phyloP scores from a whole-genome alignment of 441 rosid genomes.

The Erysimum pusillum region DNA sequence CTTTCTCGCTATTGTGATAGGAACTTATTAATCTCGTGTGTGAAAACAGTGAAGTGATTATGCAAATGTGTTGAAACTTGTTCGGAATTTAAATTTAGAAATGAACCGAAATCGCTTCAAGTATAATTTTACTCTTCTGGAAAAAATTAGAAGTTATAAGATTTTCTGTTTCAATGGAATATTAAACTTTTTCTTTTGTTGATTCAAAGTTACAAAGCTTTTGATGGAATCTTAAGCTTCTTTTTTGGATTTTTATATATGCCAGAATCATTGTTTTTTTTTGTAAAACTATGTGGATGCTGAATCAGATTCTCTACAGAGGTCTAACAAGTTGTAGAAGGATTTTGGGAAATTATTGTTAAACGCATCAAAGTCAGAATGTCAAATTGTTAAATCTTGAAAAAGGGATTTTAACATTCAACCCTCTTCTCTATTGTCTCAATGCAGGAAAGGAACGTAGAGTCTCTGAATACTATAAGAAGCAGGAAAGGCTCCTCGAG shows the following conservation, averaged over 20 bases:
- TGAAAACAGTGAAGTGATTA: background rate
- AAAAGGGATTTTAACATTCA: conserved; percentile 13
- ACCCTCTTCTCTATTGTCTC: background rate
- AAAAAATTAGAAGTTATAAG: background rate
- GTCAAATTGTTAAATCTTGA: background rate
- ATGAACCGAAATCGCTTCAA: background rate
- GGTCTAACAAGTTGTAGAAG: conserved; percentile 7
- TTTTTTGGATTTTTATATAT: conserved; percentile 13
- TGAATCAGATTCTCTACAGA: conserved; percentile 23
- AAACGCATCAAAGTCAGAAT: background rate
- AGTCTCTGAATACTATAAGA: conserved; percentile 69
- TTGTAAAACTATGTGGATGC: background rate
- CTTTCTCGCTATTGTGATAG: too few species aligned
- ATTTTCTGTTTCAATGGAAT: background rate
- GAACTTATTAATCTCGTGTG: too few species aligned
- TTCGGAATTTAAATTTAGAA: background rate
- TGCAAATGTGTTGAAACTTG: background rate
- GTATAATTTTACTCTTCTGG: conserved; percentile 11
- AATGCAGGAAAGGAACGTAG: conserved; percentile 53
- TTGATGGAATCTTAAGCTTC: conserved; percentile 31
- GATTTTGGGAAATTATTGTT: conserved; percentile 3
- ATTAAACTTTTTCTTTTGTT: conserved; percentile 8
- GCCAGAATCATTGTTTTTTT: background rate
- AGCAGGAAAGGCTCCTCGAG: conserved; percentile 69
- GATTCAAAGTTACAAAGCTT: conserved; percentile 34